Percentiles rank a stretch among this genome's conserved stretches.
These are phyloP conservation scores for Pelargonium australe DNA, from an alignment of 441 rosid species.

Conservation along the genomic window DNA sequence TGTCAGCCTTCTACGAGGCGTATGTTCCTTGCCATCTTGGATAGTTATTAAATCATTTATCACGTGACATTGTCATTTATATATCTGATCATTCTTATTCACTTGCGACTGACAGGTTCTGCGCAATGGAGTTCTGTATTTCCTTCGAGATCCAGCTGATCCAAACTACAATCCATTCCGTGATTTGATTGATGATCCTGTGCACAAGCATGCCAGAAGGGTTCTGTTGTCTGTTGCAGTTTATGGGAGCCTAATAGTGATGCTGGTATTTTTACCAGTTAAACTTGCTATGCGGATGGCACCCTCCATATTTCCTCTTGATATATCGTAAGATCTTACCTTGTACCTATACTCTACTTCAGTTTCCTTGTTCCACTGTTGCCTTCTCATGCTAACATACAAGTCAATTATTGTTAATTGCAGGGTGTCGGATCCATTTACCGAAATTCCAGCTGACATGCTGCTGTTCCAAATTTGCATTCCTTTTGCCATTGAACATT, in stretches of 20 bases:
- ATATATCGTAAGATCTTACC: constrained; percentile 64
- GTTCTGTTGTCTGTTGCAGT: constrained; percentile 87
- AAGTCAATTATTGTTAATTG: constrained; percentile 14
- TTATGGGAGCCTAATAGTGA: constrained; percentile 91
- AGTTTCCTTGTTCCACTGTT: constrained; percentile 4
- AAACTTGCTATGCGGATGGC: constrained; percentile 89
- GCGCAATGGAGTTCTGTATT: constrained; percentile 83
- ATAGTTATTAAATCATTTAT: background rate
- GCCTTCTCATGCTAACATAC: constrained; percentile 18
- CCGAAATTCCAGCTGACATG: constrained; percentile 97
- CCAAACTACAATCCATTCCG: constrained; percentile 95
- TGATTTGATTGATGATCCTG: constrained; percentile 96
- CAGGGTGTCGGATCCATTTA: constrained; percentile 96
- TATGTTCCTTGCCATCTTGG: constrained; percentile 28
- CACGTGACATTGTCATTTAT: constrained; percentile 7
- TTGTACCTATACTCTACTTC: background rate
- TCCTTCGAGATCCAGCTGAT: constrained; percentile 93
- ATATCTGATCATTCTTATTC: constrained; percentile 17
- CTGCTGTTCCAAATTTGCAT: constrained; percentile 94
- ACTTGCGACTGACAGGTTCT: constrained; percentile 50
- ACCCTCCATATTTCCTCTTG: constrained; percentile 84
- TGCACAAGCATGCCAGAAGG: constrained; percentile 91
- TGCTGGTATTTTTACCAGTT: constrained; percentile 96
- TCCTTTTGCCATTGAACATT: constrained; percentile 92
- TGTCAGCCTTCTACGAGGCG: constrained; percentile 99